phyloP scores from a whole-genome alignment of 2,329 filamentous ascomycete genomes.

The Alternaria sp. region DNA sequence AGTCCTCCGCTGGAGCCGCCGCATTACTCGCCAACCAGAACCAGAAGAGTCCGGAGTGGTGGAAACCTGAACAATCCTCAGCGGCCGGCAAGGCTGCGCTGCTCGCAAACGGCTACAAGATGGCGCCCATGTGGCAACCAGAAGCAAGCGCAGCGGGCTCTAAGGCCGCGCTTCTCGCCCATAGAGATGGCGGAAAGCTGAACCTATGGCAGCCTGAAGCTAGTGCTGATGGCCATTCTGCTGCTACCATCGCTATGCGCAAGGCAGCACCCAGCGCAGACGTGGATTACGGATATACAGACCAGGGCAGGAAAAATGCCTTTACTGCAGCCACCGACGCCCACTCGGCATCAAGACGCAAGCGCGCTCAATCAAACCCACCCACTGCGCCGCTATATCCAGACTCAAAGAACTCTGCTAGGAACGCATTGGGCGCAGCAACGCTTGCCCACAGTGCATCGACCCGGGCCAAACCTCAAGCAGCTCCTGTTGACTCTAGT shows the following conservation, averaged over 20 bases:
- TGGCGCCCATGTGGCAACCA: conserved; percentile 68
- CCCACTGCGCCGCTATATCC: conserved; percentile 56
- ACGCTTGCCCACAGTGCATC: conserved; percentile 65
- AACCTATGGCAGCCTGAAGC: conserved; percentile 60
- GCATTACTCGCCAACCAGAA: conserved; percentile 76
- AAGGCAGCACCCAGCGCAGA: conserved; percentile 56
- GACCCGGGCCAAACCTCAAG: conserved; percentile 30
- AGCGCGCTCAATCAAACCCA: conserved; percentile 68
- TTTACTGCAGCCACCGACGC: conserved; percentile 78
- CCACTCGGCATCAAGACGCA: conserved; percentile 63
- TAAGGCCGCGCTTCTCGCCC: conserved; percentile 75
- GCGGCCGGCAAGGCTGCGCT: conserved; percentile 66
- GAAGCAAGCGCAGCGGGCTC: conserved; percentile 70
- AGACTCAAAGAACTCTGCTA: conserved; percentile 64
- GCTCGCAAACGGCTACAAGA: conserved; percentile 66
- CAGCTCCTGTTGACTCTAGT: conserved; percentile 34
- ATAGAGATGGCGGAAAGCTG: conserved; percentile 59
- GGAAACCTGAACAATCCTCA: conserved; percentile 66
- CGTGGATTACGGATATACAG: conserved; percentile 55
- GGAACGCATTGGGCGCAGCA: conserved; percentile 76
- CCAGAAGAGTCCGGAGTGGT: conserved; percentile 68
- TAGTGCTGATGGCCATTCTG: conserved; percentile 66
- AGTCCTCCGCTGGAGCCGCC: conserved; percentile 73
- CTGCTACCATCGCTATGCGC: conserved; percentile 71
- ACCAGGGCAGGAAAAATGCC: conserved; percentile 67